Evolutionary conservation across 805 yeast genomes (phyloP), one percentile per base, ranked within the genome.

Genomic region (Kluyveromyces dobzhanskii): DNA sequence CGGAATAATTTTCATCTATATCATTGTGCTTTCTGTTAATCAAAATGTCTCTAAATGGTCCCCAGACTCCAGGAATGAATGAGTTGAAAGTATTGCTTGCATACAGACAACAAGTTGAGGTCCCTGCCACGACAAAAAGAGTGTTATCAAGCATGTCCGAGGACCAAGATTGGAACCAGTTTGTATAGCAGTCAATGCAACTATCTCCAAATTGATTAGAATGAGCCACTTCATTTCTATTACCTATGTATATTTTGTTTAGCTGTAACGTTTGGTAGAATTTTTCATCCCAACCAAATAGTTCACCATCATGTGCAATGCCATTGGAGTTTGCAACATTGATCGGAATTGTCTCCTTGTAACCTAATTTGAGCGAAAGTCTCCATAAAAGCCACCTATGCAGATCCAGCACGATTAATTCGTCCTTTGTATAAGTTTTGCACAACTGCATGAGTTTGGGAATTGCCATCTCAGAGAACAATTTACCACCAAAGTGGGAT

Each of bases 151-250:
- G 38, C 4, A 42, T 26, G 3, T 8, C 21, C 5, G 43, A 27
- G 2, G 62, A 57, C 25, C 62, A 54, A 1, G 68, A 57, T 0
- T 72, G 59, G 11, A 73, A 50, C 72, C 75, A 74, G 2, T 78
- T 72, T 1, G 75, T 71, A 49, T 77, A 76, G 40, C 81, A 73
- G 48, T 77, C 82, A 27, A 76, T 76, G 27, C 77, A 71, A 13
- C 81, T 80, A 37, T 69, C 68, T 7, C 62, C 59, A 3, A 27
- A 27, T 12, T 27, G 16, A n/a, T 65, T 54, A 1, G 51, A 45
- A 1, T 26, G 29, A n/a, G n/a, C n/a, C n/a, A n/a, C n/a, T 21
- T 21, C 27, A 7, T 21, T 21, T 27, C n/a, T n/a, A 6, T 45
- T 17, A 0, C 57, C 39, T 50, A 47, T n/a, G 25, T 42, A 6